These are phyloP conservation scores for Chaetomium sp. DNA, from an alignment of 2,329 filamentous ascomycete species.

Conservation along the genomic window DNA sequence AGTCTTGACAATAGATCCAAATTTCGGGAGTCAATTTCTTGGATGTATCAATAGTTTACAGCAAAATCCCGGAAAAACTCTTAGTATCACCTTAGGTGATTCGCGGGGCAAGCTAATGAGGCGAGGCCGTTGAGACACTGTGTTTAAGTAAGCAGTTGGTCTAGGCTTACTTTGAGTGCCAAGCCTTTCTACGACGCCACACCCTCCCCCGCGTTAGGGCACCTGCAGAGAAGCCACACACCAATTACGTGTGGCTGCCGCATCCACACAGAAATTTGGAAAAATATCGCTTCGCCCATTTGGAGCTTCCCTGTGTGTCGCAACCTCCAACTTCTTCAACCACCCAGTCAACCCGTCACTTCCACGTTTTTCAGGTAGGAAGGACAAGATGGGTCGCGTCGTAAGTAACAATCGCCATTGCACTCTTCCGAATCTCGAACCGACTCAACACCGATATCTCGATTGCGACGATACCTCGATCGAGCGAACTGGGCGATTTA, in stretches of 20 bases:
- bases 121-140: background rate
- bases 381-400: constrained; percentile 49
- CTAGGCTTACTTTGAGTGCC: too few species aligned
- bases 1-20: too few species aligned
- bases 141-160: constrained; percentile 5
- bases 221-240: constrained; percentile 16
- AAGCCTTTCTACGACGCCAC: constrained; percentile 8
- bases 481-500: background rate
- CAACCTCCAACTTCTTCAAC: constrained; percentile 24
- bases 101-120: background rate
- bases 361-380: constrained; percentile 25
- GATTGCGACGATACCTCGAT: constrained; percentile 11
- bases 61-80: too few species aligned
- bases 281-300: constrained; percentile 24
- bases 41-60: too few species aligned
- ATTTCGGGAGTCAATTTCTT: too few species aligned
- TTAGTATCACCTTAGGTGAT: background rate
- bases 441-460: constrained; percentile 13
- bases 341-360: constrained; percentile 24
- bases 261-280: constrained; percentile 27
- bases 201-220: constrained; percentile 24
- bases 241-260: constrained; percentile 20
- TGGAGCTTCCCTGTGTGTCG: constrained; percentile 22
- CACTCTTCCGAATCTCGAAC: constrained; percentile 13
- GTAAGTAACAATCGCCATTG: constrained; percentile 26